A percentile compares a stretch with the other conserved stretches of the same genome.
Conservation (phyloP, 768 basidiomycete species). For the Dictyophora rubrovolvata region DNA sequence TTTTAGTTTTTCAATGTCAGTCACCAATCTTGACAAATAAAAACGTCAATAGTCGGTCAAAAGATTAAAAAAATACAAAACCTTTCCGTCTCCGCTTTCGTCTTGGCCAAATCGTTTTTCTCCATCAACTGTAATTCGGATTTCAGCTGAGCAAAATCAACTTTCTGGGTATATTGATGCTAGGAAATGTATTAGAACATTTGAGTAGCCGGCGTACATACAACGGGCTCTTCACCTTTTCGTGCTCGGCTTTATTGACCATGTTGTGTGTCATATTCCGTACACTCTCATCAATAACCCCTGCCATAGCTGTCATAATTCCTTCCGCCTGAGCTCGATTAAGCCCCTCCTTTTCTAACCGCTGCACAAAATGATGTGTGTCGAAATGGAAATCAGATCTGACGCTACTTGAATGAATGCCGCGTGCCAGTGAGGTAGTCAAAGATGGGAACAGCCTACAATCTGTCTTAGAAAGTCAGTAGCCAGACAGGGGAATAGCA, state of each 20-base stretch:
- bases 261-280: conserved; percentile 92
- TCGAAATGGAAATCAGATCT: conserved; percentile 74
- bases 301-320: conserved; percentile 93
- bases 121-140: conserved; percentile 94
- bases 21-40: conserved; percentile 34
- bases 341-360: conserved; percentile 80
- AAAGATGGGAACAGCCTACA: background rate
- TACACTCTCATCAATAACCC: conserved; percentile 95
- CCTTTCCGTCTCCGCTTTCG: conserved; percentile 94
- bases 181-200: conserved; percentile 19
- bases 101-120: conserved; percentile 91
- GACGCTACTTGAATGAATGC: conserved; percentile 22
- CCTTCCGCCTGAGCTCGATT: conserved; percentile 91
- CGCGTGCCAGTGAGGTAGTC: background rate
- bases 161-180: conserved; percentile 92
- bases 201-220: background rate
- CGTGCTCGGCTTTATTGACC: conserved; percentile 93
- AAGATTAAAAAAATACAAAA: background rate
- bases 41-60: background rate
- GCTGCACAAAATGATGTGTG: conserved; percentile 89
- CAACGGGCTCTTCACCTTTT: conserved; percentile 56
- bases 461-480: background rate
- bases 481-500: background rate
- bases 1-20: conserved; percentile 91
- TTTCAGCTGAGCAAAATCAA: conserved; percentile 94